A percentile compares a stretch with the other conserved stretches of the same genome.
phyloP scores from a whole-genome alignment of 2,329 filamentous ascomycete species.

The Colletotrichum godetiae region DNA sequence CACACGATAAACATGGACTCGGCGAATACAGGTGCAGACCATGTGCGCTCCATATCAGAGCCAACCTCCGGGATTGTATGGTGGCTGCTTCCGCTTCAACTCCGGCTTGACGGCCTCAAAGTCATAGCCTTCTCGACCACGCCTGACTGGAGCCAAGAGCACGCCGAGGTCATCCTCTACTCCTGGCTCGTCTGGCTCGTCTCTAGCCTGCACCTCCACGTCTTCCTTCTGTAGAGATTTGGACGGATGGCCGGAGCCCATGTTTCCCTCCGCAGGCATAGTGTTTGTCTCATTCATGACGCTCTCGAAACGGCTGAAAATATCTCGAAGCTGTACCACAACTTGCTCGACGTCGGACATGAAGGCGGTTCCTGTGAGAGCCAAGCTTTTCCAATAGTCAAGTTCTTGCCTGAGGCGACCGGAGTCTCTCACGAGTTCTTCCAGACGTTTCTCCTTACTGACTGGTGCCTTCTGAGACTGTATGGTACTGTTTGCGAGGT shows the following conservation, averaged over 20 bases:
- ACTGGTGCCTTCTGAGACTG: not conserved
- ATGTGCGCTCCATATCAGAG: not conserved
- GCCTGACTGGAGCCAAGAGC: not conserved
- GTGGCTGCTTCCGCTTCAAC: not conserved
- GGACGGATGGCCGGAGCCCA: not conserved
- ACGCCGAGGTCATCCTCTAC: not conserved
- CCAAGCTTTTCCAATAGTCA: not conserved
- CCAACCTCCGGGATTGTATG: not conserved
- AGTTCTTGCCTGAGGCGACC: constrained; percentile 5
- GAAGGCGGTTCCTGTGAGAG: not conserved
- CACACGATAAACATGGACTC: not conserved
- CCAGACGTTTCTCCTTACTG: constrained; percentile 58
- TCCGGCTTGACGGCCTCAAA: not conserved
- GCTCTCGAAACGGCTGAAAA: not conserved
- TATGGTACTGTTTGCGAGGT: constrained; percentile 5
- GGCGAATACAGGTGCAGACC: no score
- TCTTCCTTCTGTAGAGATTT: not conserved
- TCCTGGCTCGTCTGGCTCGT: not conserved
- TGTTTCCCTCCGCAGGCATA: not conserved
- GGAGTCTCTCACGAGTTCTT: constrained; percentile 39
- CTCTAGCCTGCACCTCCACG: not conserved
- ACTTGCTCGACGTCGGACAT: not conserved
- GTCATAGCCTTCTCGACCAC: not conserved
- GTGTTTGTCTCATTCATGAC: not conserved
- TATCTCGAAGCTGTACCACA: not conserved